Base-by-base conservation (phyloP, 192 early-diverging fungal genomes). In the Allomyces macrogynus region DNA sequence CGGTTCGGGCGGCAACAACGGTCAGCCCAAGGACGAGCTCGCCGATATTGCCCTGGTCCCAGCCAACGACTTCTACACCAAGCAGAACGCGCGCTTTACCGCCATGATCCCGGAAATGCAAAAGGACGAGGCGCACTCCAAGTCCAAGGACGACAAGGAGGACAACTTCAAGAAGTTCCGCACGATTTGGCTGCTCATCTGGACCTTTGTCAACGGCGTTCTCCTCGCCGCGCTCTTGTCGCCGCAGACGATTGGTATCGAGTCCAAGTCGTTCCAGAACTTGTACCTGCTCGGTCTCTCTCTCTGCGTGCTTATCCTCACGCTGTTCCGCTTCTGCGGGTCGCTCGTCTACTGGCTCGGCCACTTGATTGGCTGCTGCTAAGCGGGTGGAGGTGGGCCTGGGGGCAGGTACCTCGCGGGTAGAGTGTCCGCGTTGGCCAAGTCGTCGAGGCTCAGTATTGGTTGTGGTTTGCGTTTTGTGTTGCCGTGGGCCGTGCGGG, bases 151-250 rank as follows among this genome's bases (percentile, higher is more conserved):
- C 49, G 57, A 18, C 23, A 32, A 57, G 44, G 66, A 68, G 23
- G 80, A 82, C 66, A 67, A 63, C 23, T 78, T 73, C 71, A 78
- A 76, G 66, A 63, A 71, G 63, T 82, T 80, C 77, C 69, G 80
- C 20, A 82, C 80, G 18, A 65, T 70, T 4, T 65, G 72, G 18
- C 72, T 82, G 22, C 62, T 82, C 49, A 61, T 68, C 14, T 82
- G 80, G 80, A 62, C 78, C 9, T 20, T 72, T 24, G 65, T 62
- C 60, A 82, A 82, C 68, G 68, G 65, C 18, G 16, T 73, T 7
- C 66, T 82, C 23, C 68, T 80, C 20, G 49, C 16, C 4, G 12
- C 20, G 4, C 16, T 57, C 49, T 3, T 57, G 9, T 57, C 49
- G 49, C 49, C 49, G 16, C 12, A 14, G 16, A 20, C 49, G 49